Conservation (phyloP, 176 grass and related monocot genomes). For the Echinochloa phyllopogon region DNA sequence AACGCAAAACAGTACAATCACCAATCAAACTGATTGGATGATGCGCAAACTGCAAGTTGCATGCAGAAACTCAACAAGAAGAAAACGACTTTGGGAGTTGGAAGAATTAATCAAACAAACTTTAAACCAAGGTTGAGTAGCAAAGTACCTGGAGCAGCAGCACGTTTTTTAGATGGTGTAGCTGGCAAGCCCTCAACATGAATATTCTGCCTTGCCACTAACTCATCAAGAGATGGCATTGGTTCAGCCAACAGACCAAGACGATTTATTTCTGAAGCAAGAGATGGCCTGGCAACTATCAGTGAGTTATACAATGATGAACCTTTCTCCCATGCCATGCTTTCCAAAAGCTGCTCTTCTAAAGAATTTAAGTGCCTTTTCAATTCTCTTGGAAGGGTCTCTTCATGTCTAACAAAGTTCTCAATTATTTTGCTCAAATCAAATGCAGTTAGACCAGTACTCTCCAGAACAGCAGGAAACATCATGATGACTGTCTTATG, state of each 20-base stretch:
- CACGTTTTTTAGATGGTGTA: constrained; percentile 56
- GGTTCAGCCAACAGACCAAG: constrained; percentile 87
- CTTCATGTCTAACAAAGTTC: constrained; percentile 90
- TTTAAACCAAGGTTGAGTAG: constrained; percentile 34
- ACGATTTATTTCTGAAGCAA: constrained; percentile 68
- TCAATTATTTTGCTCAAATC: constrained; percentile 99
- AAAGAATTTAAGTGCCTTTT: constrained; percentile 96
- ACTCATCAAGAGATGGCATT: constrained; percentile 88
- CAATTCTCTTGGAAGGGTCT: constrained; percentile 89
- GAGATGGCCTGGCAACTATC: constrained; percentile 69
- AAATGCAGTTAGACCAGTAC: constrained; percentile 92
- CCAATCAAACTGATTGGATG: constrained; percentile 30
- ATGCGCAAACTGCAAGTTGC: constrained; percentile 19
- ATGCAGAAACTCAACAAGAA: constrained; percentile 17
- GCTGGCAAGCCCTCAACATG: constrained; percentile 51
- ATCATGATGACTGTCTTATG: constrained; percentile 96
- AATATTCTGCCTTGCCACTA: constrained; percentile 66
- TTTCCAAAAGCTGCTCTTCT: constrained; percentile 90
- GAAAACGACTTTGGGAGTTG: neutral
- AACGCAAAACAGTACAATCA: neutral
- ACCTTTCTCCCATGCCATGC: constrained; percentile 88
- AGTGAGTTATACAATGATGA: constrained; percentile 97
- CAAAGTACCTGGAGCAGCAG: constrained; percentile 64
- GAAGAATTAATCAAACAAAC: constrained; percentile 22
- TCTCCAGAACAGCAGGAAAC: constrained; percentile 91